Conservation (phyloP, 2,329 filamentous ascomycete species). For the Beauveria bassiana region DNA sequence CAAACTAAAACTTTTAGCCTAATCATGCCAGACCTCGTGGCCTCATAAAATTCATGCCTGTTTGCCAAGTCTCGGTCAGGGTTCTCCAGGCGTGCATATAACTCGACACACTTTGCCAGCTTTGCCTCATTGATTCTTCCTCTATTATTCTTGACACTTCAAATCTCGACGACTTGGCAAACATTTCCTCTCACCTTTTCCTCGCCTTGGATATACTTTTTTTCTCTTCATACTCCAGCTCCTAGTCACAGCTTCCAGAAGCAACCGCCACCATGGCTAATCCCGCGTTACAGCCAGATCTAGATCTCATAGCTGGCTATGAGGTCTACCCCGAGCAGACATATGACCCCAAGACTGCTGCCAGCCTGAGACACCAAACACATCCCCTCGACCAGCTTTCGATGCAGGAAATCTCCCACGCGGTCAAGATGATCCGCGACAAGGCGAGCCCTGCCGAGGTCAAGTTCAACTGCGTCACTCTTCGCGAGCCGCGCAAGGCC, state of each 20-base stretch:
- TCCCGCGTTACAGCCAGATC: conserved; percentile 24
- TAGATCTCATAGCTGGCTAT: conserved; percentile 36
- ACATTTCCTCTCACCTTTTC: background rate
- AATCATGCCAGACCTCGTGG: conserved; percentile 3
- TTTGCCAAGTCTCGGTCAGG: conserved; percentile 1
- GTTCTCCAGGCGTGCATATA: conserved; percentile 3
- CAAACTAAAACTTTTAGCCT: conserved; percentile 3
- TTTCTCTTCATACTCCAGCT: background rate
- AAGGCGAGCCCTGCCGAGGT: conserved; percentile 24
- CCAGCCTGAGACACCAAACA: conserved; percentile 24
- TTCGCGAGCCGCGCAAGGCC: conserved; percentile 57
- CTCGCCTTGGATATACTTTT: background rate
- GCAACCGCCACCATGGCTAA: conserved; percentile 15
- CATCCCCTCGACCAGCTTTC: conserved; percentile 44
- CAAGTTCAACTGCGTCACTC: conserved; percentile 56
- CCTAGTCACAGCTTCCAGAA: background rate
- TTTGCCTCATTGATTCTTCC: background rate
- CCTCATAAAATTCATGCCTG: background rate
- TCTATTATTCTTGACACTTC: background rate
- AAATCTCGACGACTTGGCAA: background rate
- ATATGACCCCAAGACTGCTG: conserved; percentile 30
- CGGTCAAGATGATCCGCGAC: conserved; percentile 40
- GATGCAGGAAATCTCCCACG: conserved; percentile 44
- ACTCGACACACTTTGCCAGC: background rate
- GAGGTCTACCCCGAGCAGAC: conserved; percentile 33